Conservation (phyloP, 164 flowering plant genomes). For the Echeveria elegans region DNA sequence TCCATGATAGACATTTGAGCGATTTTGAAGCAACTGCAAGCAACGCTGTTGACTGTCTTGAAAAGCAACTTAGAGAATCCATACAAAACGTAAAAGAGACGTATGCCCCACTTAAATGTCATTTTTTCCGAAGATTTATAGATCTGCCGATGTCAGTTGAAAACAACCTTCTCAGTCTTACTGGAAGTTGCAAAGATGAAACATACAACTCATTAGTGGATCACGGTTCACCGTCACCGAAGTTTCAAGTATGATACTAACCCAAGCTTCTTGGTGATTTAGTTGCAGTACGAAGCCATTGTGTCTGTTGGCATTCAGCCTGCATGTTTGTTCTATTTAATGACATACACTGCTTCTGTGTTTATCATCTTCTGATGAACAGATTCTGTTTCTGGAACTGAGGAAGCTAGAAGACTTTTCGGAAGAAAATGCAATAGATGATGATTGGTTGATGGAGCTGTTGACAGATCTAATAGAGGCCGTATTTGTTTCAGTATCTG, state of each 20-base stretch:
- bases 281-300: not conserved
- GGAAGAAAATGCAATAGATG: constrained; percentile 29
- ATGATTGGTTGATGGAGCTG: constrained; percentile 33
- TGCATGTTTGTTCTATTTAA: not conserved
- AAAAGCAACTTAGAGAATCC: constrained; percentile 24
- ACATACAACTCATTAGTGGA: constrained; percentile 21
- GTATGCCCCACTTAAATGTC: constrained; percentile 21
- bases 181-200: constrained; percentile 18
- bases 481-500: constrained; percentile 34
- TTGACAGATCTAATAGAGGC: constrained; percentile 36
- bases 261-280: not conserved
- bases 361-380: constrained; percentile 8
- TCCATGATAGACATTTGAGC: constrained; percentile 9
- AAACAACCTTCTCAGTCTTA: constrained; percentile 11
- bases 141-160: constrained; percentile 22
- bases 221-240: constrained; percentile 27
- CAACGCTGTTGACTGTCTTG: no score
- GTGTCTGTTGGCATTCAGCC: not conserved
- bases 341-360: not conserved
- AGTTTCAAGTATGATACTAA: not conserved
- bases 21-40: constrained; percentile 12
- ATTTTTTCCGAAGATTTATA: constrained; percentile 32
- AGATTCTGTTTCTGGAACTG: constrained; percentile 49
- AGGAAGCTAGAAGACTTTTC: constrained; percentile 36
- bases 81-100: constrained; percentile 24